Evolutionary conservation across 2,329 filamentous ascomycete species (phyloP).

Genomic region (Lithohypha guttulata): DNA sequence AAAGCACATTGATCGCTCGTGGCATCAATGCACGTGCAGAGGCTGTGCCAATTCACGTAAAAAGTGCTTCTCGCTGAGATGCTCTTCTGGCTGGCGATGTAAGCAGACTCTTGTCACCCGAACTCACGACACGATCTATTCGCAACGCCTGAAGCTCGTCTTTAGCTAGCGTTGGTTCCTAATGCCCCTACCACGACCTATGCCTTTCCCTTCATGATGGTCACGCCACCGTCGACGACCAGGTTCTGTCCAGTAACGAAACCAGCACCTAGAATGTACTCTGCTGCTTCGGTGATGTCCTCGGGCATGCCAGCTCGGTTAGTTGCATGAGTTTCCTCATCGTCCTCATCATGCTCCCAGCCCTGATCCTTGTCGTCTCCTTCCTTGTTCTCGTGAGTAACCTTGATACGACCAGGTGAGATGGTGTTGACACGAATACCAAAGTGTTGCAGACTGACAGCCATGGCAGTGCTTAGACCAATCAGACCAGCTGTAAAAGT

Average conservation of each 20-base stretch:
- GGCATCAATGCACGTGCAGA: too few relatives aligned
- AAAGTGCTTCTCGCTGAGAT: too few relatives aligned
- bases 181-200: too few relatives aligned
- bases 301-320: constrained; percentile 37
- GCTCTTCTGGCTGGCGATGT: too few relatives aligned
- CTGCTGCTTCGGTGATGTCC: constrained; percentile 35
- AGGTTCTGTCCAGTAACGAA: constrained; percentile 23
- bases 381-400: constrained; percentile 36
- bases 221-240: constrained; percentile 21
- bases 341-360: constrained; percentile 32
- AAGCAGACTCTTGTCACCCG: too few relatives aligned
- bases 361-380: constrained; percentile 33
- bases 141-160: too few relatives aligned
- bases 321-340: constrained; percentile 33
- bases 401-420: constrained; percentile 38
- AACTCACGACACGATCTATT: too few relatives aligned
- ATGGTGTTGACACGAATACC: constrained; percentile 33
- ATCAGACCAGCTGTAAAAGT: constrained; percentile 22
- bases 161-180: too few relatives aligned
- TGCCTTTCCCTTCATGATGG: constrained; percentile 16
- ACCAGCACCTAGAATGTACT: constrained; percentile 24
- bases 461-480: constrained; percentile 30
- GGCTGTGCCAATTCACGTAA: too few relatives aligned
- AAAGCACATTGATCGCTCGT: too few relatives aligned
- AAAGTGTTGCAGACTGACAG: constrained; percentile 25